Evolutionary conservation across 139 green algal species (phyloP).

Genomic region (Tetratostichococcus sp.): DNA sequence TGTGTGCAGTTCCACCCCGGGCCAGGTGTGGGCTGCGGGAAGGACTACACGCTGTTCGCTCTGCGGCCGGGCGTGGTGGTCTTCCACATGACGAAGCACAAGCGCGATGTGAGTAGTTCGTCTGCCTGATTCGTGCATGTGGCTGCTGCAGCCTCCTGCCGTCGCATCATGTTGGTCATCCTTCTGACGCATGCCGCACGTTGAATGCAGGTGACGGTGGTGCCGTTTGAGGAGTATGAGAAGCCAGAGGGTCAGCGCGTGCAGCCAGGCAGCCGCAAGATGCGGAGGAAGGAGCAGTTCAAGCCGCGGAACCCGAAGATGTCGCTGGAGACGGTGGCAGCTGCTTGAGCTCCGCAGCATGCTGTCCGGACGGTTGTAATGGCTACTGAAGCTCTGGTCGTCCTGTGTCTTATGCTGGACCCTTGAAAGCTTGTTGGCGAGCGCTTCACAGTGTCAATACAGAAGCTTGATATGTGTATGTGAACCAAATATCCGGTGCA

Average conservation of each 20-base stretch:
- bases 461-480: too few relatives aligned
- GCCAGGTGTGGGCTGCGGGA: slow-evolving; percentile 80
- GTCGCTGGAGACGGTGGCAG: neutral
- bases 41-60: slow-evolving; percentile 93
- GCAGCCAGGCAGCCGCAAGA: slow-evolving; percentile 39
- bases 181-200: too few relatives aligned
- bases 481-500: too few relatives aligned
- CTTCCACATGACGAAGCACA: slow-evolving; percentile 69
- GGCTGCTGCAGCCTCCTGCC: neutral
- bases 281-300: slow-evolving; percentile 13
- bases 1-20: slow-evolving; percentile 75
- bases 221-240: slow-evolving; percentile 39
- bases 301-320: neutral
- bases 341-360: neutral
- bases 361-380: too few relatives aligned
- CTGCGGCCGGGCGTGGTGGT: slow-evolving; percentile 83
- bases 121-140: neutral
- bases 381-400: too few relatives aligned
- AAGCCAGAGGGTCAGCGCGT: slow-evolving; percentile 41
- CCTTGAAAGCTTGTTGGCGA: too few relatives aligned
- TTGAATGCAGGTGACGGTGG: slow-evolving; percentile 29
- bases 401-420: too few relatives aligned
- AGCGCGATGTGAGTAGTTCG: slow-evolving; percentile 7
- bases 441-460: too few relatives aligned
- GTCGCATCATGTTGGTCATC: too few relatives aligned